phyloP scores from a whole-genome alignment of 331 rosid species.

The Phaseolus coccineus region DNA sequence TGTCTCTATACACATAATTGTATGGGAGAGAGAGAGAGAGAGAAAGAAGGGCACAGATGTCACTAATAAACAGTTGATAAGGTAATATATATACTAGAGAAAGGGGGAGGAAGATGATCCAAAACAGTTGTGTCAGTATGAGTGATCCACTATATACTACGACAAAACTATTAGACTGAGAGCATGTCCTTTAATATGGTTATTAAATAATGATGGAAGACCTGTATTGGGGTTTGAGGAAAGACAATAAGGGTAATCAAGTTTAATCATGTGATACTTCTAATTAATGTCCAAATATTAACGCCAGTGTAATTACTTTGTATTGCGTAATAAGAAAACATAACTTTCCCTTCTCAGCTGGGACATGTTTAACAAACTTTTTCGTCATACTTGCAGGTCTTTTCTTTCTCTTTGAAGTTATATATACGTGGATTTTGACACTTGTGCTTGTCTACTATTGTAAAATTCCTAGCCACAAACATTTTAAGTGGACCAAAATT shows the following conservation, averaged over 20 bases:
- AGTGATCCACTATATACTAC: constrained; percentile 45
- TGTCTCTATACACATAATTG: constrained; percentile 32
- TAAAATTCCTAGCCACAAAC: constrained; percentile 29
- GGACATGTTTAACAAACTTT: constrained; percentile 62
- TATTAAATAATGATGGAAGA: constrained; percentile 41
- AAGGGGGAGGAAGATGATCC: constrained; percentile 43
- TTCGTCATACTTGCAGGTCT: constrained; percentile 53
- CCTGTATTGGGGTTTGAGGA: constrained; percentile 43
- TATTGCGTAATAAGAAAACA: constrained; percentile 34
- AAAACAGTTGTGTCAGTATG: constrained; percentile 58
- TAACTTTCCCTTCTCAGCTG: constrained; percentile 53
- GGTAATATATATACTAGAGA: constrained; percentile 23
- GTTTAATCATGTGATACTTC: constrained; percentile 23
- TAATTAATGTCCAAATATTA: constrained; percentile 24
- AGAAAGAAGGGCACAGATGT: constrained; percentile 45
- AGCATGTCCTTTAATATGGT: constrained; percentile 27
- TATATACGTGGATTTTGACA: constrained; percentile 40
- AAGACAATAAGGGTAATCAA: constrained; percentile 15
- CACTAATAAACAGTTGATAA: constrained; percentile 46
- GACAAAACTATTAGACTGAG: constrained; percentile 49
- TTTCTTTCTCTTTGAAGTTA: constrained; percentile 38
- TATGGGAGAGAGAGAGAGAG: constrained; percentile 15
- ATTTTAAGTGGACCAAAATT: constrained; percentile 38
- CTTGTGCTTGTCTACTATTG: constrained; percentile 34
- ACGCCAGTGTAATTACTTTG: constrained; percentile 15